phyloP scores from a whole-genome alignment of 768 basidiomycete genomes.

The Naematelia aurantialba region DNA sequence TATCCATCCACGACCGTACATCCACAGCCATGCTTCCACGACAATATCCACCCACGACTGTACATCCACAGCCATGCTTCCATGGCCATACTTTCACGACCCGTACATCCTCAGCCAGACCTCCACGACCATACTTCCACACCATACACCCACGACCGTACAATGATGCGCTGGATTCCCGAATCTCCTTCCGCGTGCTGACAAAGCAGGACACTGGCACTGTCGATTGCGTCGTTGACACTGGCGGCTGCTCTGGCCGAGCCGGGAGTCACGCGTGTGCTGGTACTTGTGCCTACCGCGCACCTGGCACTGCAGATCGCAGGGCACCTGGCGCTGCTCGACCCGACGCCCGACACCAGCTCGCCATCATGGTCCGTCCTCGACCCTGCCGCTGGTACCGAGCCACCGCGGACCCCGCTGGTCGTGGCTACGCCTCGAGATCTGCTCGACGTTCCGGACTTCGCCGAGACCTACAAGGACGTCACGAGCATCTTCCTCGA shows the following conservation, averaged over 20 bases:
- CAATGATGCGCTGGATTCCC: too few relatives aligned
- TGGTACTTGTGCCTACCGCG: not conserved
- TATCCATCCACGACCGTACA: too few relatives aligned
- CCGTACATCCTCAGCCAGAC: too few relatives aligned
- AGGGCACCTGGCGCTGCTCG: not conserved
- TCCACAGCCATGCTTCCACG: too few relatives aligned
- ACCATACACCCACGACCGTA: too few relatives aligned
- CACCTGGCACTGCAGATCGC: not conserved
- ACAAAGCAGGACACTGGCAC: not conserved
- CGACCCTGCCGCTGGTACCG: not conserved
- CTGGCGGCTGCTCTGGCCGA: not conserved
- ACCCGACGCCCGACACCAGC: not conserved
- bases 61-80: too few relatives aligned
- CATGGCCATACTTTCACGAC: too few relatives aligned
- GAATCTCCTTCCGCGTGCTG: not conserved
- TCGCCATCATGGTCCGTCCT: not conserved
- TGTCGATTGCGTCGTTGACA: not conserved
- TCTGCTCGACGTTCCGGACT: not conserved
- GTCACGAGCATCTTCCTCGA: not conserved
- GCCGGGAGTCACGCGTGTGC: not conserved
- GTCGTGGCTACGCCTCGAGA: not conserved
- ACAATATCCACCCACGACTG: too few relatives aligned
- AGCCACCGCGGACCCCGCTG: not conserved
- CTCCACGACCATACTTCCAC: too few relatives aligned
- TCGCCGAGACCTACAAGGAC: not conserved